phyloP scores from a whole-genome alignment of 306 rosid genomes.

The Trichosanthes cucumerina region DNA sequence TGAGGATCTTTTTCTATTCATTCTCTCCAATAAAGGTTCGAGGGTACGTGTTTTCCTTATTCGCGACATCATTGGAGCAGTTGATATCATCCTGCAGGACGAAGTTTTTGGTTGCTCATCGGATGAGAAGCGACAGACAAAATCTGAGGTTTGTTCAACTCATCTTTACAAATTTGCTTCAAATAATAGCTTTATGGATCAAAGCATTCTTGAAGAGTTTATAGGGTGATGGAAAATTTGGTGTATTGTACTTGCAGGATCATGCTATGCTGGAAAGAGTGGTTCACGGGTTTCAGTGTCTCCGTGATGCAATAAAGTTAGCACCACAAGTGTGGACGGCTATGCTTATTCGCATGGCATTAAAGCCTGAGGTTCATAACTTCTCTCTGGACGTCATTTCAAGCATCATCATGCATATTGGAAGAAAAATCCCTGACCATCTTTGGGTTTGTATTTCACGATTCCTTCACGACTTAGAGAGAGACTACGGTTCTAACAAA shows the following conservation, averaged over 20 bases:
- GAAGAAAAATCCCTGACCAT: conserved; percentile 42
- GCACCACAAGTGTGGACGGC: conserved; percentile 79
- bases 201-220: background rate
- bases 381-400: conserved; percentile 58
- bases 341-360: conserved; percentile 65
- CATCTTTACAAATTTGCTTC: background rate
- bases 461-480: conserved; percentile 48
- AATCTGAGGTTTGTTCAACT: conserved; percentile 36
- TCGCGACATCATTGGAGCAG: conserved; percentile 60
- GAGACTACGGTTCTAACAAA: conserved; percentile 13
- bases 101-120: conserved; percentile 39
- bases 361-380: conserved; percentile 63
- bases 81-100: conserved; percentile 55
- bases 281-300: conserved; percentile 42
- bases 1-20: conserved; percentile 71
- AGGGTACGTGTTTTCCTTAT: conserved; percentile 84
- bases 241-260: conserved; percentile 35
- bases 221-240: background rate
- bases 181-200: background rate
- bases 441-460: conserved; percentile 60
- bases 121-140: conserved; percentile 31
- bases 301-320: conserved; percentile 50
- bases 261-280: conserved; percentile 44
- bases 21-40: conserved; percentile 74
- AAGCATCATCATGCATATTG: conserved; percentile 39